Percentiles rank a stretch among this genome's conserved stretches.
These are phyloP conservation scores for Pleomassaria siparia DNA, from an alignment of 2,329 filamentous ascomycete genomes.

Conservation along the genomic window DNA sequence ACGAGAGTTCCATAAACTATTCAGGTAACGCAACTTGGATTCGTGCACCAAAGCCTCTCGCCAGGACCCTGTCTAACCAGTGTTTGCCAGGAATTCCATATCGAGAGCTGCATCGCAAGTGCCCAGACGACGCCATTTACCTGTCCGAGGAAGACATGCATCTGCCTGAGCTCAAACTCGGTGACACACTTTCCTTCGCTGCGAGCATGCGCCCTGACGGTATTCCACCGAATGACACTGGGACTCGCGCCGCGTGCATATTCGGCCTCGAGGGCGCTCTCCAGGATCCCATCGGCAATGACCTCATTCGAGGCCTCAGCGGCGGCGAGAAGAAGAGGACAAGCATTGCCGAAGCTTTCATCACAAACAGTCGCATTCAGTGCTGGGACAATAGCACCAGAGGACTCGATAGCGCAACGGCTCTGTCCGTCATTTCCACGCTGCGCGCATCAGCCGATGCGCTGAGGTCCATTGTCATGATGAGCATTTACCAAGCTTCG, in stretches of 20 bases:
- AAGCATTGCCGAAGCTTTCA: neutral
- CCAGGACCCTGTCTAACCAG: constrained; percentile 59
- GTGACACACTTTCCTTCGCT: too few species aligned
- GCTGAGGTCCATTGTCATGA: neutral
- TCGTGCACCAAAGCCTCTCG: constrained; percentile 67
- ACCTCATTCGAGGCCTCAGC: constrained; percentile 70
- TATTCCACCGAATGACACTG: too few species aligned
- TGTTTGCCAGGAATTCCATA: neutral
- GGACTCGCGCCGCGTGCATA: too few species aligned
- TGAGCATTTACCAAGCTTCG: neutral
- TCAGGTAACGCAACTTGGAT: constrained; percentile 56
- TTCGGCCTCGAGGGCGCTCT: constrained; percentile 69
- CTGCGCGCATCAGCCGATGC: neutral
- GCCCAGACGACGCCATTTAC: too few species aligned
- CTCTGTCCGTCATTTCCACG: constrained; percentile 24
- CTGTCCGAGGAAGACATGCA: too few species aligned
- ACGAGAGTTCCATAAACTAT: constrained; percentile 59
- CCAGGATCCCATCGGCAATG: constrained; percentile 70
- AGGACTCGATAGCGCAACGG: constrained; percentile 69
- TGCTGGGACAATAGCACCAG: constrained; percentile 75
- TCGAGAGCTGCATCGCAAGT: too few species aligned
- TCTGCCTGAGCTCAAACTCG: too few species aligned
- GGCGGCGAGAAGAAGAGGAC: constrained; percentile 61
- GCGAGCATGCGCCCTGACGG: constrained; percentile 58
- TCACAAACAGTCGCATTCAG: constrained; percentile 46